phyloP scores from a whole-genome alignment of 192 early-diverging fungal genomes.

The Thamnidium elegans region DNA sequence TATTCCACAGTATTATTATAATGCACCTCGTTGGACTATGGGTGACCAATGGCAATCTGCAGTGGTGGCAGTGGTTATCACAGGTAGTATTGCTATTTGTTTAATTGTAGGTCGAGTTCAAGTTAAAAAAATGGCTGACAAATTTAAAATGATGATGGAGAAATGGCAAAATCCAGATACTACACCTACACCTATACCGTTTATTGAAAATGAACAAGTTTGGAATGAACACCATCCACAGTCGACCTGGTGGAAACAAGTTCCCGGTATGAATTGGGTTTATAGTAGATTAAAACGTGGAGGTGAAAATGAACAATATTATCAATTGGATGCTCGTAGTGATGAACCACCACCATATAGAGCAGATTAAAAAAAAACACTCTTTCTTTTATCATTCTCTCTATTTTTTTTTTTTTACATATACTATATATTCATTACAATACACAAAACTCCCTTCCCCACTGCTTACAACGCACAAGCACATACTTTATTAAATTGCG shows the following conservation, averaged over 20 bases:
- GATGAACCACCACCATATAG: slow-evolving; percentile 24
- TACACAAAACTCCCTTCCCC: neutral
- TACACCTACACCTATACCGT: neutral
- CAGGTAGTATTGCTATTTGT: slow-evolving; percentile 21
- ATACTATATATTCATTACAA: neutral
- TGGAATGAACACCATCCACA: slow-evolving; percentile 1
- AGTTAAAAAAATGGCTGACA: slow-evolving; percentile 10
- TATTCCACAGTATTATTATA: slow-evolving; percentile 9
- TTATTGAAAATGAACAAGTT: slow-evolving; percentile 12
- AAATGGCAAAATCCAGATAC: slow-evolving; percentile 23
- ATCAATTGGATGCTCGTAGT: slow-evolving; percentile 4
- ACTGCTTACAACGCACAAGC: neutral
- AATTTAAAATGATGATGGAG: slow-evolving; percentile 22
- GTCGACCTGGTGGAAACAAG: slow-evolving; percentile 16
- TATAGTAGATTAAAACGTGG: slow-evolving; percentile 10
- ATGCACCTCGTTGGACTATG: slow-evolving; percentile 21
- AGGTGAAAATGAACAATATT: neutral
- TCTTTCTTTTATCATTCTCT: too few species aligned
- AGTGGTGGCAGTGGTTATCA: slow-evolving; percentile 21
- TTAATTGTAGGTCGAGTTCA: slow-evolving; percentile 24
- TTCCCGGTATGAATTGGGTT: slow-evolving; percentile 21
- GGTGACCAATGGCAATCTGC: slow-evolving; percentile 30
- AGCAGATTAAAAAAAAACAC: neutral
- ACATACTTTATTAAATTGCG: neutral
- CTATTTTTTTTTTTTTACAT: neutral